Evolutionary conservation across 2,329 filamentous ascomycete genomes (phyloP).

Genomic region (Stagonosporopsis tanaceti): DNA sequence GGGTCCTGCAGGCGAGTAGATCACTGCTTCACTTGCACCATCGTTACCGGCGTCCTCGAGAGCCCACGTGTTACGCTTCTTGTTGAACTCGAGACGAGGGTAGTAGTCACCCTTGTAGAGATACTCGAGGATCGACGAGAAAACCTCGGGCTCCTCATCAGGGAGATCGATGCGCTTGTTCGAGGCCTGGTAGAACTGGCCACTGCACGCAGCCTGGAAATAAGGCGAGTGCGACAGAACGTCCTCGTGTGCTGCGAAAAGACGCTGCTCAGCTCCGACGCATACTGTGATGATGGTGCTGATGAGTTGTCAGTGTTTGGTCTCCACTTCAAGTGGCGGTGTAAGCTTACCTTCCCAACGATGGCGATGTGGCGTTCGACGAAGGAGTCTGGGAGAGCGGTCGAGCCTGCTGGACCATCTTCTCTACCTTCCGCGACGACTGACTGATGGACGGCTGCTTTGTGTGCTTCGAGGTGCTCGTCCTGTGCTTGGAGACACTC

Average conservation of each 20-base stretch:
- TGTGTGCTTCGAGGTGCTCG: conserved; percentile 47
- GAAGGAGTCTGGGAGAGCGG: conserved; percentile 38
- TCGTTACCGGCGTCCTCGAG: conserved; percentile 68
- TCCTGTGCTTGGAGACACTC: conserved; percentile 51
- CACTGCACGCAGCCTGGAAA: conserved; percentile 72
- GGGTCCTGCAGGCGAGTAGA: conserved; percentile 70
- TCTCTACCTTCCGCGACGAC: conserved; percentile 45
- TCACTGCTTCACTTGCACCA: conserved; percentile 53
- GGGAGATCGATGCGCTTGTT: conserved; percentile 80
- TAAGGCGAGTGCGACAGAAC: conserved; percentile 80
- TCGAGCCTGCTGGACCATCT: conserved; percentile 45
- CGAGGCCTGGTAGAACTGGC: conserved; percentile 67
- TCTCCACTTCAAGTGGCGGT: conserved; percentile 5
- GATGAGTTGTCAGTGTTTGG: conserved; percentile 29
- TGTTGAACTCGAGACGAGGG: conserved; percentile 82
- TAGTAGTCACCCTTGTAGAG: conserved; percentile 96
- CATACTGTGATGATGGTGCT: conserved; percentile 77
- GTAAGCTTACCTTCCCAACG: conserved; percentile 46
- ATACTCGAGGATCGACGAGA: conserved; percentile 88
- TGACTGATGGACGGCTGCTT: conserved; percentile 50
- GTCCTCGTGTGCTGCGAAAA: conserved; percentile 92
- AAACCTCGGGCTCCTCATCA: conserved; percentile 87
- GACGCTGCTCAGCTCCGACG: conserved; percentile 80
- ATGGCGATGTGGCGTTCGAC: conserved; percentile 48
- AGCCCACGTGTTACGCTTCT: conserved; percentile 80